A percentile compares a stretch with the other conserved stretches of the same genome.
phyloP scores from a whole-genome alignment of 805 yeast genomes.

The Blastobotrys robertii region DNA sequence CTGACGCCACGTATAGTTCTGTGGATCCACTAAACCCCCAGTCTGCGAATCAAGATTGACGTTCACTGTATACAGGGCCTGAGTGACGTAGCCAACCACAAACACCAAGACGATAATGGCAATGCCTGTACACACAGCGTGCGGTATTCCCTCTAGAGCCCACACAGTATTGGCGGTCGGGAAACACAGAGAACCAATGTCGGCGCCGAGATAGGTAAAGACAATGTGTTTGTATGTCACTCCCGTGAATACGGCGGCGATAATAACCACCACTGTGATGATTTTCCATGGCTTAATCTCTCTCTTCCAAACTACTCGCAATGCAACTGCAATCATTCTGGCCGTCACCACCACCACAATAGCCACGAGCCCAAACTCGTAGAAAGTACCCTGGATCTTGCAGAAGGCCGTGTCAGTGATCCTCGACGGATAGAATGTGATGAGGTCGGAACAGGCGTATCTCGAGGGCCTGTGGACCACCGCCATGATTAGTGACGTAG shows the following conservation, averaged over 20 bases:
- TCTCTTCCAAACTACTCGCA: neutral
- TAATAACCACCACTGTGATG: neutral
- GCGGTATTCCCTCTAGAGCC: too few species aligned
- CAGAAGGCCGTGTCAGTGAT: constrained; percentile 1
- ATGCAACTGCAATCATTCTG: neutral
- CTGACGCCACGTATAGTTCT: too few species aligned
- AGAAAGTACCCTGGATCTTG: constrained; percentile 4
- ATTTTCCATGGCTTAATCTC: neutral
- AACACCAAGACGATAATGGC: too few species aligned
- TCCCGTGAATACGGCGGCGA: constrained; percentile 1
- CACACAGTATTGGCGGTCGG: too few species aligned
- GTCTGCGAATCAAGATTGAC: too few species aligned
- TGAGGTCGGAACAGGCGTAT: constrained; percentile 1
- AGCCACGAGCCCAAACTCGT: constrained; percentile 1
- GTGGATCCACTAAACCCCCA: too few species aligned
- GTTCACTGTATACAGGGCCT: too few species aligned
- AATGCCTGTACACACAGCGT: too few species aligned
- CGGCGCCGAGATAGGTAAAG: constrained; percentile 1
- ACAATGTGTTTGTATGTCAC: too few species aligned
- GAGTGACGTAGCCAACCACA: too few species aligned
- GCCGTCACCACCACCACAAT: neutral
- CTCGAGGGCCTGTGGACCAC: neutral
- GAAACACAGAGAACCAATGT: neutral
- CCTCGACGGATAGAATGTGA: too few species aligned
- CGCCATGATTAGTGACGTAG: constrained; percentile 1